Conservation (phyloP, 805 yeast genomes). For the Priceomyces carsonii region DNA sequence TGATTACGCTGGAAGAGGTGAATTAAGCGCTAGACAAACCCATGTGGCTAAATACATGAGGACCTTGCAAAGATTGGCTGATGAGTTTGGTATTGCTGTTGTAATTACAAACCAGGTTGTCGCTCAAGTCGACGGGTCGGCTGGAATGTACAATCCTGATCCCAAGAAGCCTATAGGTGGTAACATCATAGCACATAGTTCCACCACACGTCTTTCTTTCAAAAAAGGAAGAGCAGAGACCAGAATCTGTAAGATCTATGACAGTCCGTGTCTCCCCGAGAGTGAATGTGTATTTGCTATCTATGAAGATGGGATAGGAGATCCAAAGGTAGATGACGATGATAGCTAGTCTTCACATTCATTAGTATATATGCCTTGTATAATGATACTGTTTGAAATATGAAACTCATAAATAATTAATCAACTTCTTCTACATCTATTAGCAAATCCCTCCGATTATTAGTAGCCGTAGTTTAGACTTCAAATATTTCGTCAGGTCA, state of each 20-base stretch:
- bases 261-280: slow-evolving; percentile 95
- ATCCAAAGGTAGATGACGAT: slow-evolving; percentile 81
- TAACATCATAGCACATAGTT: slow-evolving; percentile 93
- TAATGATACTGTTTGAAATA: no score
- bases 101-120: slow-evolving; percentile 92
- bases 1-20: slow-evolving; percentile 94
- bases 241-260: slow-evolving; percentile 91
- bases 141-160: slow-evolving; percentile 82
- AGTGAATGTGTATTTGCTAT: slow-evolving; percentile 94
- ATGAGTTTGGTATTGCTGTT: slow-evolving; percentile 96
- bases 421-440: no score
- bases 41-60: slow-evolving; percentile 94
- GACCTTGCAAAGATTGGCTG: slow-evolving; percentile 88
- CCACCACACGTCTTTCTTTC: slow-evolving; percentile 88
- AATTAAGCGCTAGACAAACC: slow-evolving; percentile 89
- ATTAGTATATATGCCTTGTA: no score
- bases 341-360: slow-evolving; percentile 7
- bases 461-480: no score
- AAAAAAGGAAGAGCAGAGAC: slow-evolving; percentile 91
- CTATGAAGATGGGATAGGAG: slow-evolving; percentile 96
- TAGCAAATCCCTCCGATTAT: no score
- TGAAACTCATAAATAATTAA: no score
- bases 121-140: slow-evolving; percentile 95
- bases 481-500: no score
- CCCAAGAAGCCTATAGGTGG: slow-evolving; percentile 99